A percentile compares a stretch with the other conserved stretches of the same genome.
Conservation (phyloP, 2,329 filamentous ascomycete species). For the Neonectria punicea region DNA sequence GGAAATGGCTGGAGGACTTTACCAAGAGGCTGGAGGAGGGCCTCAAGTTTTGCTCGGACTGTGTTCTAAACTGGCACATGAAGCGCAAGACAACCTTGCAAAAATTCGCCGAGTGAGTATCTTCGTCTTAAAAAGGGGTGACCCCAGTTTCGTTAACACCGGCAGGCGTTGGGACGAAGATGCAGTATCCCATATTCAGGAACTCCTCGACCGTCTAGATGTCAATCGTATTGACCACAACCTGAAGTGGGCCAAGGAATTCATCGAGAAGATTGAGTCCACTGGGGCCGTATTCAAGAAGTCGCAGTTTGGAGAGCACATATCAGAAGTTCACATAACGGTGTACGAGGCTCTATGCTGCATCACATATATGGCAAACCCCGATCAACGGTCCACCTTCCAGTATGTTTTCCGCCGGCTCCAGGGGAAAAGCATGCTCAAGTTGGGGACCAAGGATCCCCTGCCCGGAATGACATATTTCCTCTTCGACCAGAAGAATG, state of each 20-base stretch:
- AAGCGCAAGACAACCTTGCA: slow-evolving; percentile 71
- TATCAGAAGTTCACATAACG: slow-evolving; percentile 74
- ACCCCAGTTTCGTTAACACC: slow-evolving; percentile 33
- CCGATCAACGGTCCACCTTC: slow-evolving; percentile 69
- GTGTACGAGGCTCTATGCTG: slow-evolving; percentile 92
- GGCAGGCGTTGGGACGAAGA: slow-evolving; percentile 60
- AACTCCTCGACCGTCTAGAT: slow-evolving; percentile 69
- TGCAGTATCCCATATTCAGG: slow-evolving; percentile 61
- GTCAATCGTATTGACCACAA: slow-evolving; percentile 70
- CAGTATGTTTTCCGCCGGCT: slow-evolving; percentile 85
- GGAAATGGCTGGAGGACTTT: slow-evolving; percentile 70
- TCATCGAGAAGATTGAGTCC: slow-evolving; percentile 63
- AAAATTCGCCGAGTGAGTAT: slow-evolving; percentile 67
- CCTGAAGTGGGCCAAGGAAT: slow-evolving; percentile 64
- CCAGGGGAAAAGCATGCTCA: slow-evolving; percentile 77
- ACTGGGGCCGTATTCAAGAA: slow-evolving; percentile 59
- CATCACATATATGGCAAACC: slow-evolving; percentile 75
- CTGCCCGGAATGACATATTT: slow-evolving; percentile 88
- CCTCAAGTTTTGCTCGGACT: slow-evolving; percentile 73
- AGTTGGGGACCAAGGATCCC: slow-evolving; percentile 75
- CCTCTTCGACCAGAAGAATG: slow-evolving; percentile 72
- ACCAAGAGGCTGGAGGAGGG: slow-evolving; percentile 65
- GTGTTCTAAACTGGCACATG: slow-evolving; percentile 79
- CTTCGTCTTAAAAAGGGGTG: background rate
- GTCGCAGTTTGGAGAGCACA: slow-evolving; percentile 56